Conservation (phyloP, 495 filamentous ascomycete genomes). For the Aspergillus carlsbadensis region DNA sequence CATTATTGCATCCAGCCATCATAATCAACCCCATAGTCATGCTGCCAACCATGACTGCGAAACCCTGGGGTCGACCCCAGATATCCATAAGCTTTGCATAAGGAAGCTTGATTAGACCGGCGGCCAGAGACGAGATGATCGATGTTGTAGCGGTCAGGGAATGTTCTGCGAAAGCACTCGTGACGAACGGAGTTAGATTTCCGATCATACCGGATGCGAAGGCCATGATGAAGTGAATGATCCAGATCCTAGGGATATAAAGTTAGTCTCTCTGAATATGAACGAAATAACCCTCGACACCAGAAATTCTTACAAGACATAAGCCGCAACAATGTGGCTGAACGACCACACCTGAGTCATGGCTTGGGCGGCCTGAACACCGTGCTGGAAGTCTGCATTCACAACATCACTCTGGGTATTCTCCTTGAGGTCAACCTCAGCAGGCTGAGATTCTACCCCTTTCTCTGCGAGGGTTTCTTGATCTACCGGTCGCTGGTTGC, state of each 20-base stretch:
- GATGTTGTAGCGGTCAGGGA: slow-evolving; percentile 32
- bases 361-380: slow-evolving; percentile 20
- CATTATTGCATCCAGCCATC: slow-evolving; percentile 47
- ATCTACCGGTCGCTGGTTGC: slow-evolving; percentile 1
- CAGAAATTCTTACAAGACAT: slow-evolving; percentile 13
- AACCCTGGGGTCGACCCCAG: slow-evolving; percentile 57
- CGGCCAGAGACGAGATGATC: slow-evolving; percentile 48
- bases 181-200: slow-evolving; percentile 23
- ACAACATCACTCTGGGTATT: slow-evolving; percentile 11
- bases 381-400: slow-evolving; percentile 16
- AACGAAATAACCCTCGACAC: too few species aligned
- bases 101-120: slow-evolving; percentile 59
- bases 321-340: slow-evolving; percentile 14
- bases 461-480: slow-evolving; percentile 4
- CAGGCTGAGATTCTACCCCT: background rate
- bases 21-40: slow-evolving; percentile 45
- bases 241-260: slow-evolving; percentile 10
- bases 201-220: slow-evolving; percentile 11
- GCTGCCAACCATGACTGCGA: slow-evolving; percentile 40
- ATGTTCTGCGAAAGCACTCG: slow-evolving; percentile 30
- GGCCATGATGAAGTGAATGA: slow-evolving; percentile 17
- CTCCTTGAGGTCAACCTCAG: background rate
- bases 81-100: slow-evolving; percentile 67
- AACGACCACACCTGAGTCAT: slow-evolving; percentile 21
- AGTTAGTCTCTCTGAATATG: background rate